Percentiles rank a stretch among this genome's conserved stretches.
Evolutionary conservation across 2,329 filamentous ascomycete genomes (phyloP).

Genomic region (Hypomyces perniciosus): DNA sequence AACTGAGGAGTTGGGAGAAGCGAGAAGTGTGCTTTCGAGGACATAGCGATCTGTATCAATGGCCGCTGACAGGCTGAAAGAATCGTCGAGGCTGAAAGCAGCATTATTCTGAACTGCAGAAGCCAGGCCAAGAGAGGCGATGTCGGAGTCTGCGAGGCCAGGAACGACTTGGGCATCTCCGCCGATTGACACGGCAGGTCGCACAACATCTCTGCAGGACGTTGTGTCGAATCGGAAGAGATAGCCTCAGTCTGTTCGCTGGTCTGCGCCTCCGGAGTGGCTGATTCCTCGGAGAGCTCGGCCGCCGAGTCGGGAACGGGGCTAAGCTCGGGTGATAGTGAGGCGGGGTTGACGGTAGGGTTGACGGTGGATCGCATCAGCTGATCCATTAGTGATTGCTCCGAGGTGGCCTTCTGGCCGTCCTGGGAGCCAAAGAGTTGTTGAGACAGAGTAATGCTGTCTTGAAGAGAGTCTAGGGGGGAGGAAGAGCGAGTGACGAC

Average conservation of each 20-base stretch:
- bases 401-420: slow-evolving; percentile 25
- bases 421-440: slow-evolving; percentile 50
- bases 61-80: slow-evolving; percentile 63
- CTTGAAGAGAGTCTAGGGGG: slow-evolving; percentile 37
- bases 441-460: slow-evolving; percentile 51
- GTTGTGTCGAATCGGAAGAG: slow-evolving; percentile 95
- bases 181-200: slow-evolving; percentile 99
- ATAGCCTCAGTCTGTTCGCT: slow-evolving; percentile 26
- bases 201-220: slow-evolving; percentile 99
- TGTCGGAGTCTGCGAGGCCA: slow-evolving; percentile 35
- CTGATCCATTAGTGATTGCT: slow-evolving; percentile 35
- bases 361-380: slow-evolving; percentile 34
- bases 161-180: slow-evolving; percentile 47
- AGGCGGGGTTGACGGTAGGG: slow-evolving; percentile 55
- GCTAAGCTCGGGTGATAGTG: slow-evolving; percentile 51
- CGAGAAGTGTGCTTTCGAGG: slow-evolving; percentile 70
- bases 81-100: slow-evolving; percentile 63
- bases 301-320: slow-evolving; percentile 42
- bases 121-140: slow-evolving; percentile 37
- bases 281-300: slow-evolving; percentile 22
- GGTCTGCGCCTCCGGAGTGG: slow-evolving; percentile 18
- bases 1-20: slow-evolving; percentile 63
- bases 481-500: slow-evolving; percentile 36
- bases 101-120: slow-evolving; percentile 53
- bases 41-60: slow-evolving; percentile 67